Evolutionary conservation across 2,329 filamentous ascomycete genomes (phyloP), one percentile per base, ranked within the genome.

Genomic region (Exophiala aquamarina): DNA sequence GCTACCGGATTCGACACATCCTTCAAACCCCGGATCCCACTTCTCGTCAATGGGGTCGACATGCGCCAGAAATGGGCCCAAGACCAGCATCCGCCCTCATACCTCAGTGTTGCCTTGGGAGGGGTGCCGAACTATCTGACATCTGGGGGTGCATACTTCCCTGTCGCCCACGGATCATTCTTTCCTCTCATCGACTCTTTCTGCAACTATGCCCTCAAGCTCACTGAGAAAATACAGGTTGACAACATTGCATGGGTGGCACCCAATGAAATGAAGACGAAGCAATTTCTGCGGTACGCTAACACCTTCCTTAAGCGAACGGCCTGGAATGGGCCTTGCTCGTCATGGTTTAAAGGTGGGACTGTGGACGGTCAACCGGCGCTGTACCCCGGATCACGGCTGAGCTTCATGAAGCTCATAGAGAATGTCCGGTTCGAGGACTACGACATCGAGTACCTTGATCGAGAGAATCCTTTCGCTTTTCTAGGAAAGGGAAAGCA

Each of bases 401-500:
- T 72, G 41, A 60, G 64, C 47, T 72, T 69, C 45, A 52, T 72
- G 43, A 61, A 69, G 47, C 41, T 70, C 50, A 44, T 72, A 47
- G 59, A 63, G 34, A 44, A 56, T 44, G 63, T 64, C 20, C 50
- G 69, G 45, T 71, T 63, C 54, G 69, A 73, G 54, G 70, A 73
- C 55, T 72, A 56, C 52, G 66, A 70, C 28, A 69, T 72, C 29
- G 63, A 65, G 49, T 66, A 69, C 44, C 36, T 48, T 20, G 63
- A 63, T 58, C 59, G 65, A 52, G 60, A 62, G 19, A 70, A 71
- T 52, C 44, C 60, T 36, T 72, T 68, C 54, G 61, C 63, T 3
- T 72, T 68, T 40, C 47, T 73, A 58, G 70, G 70, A 1, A 71
- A 70, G 58, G 69, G 72, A 1, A 75, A 74, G 46, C 48, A 52